Base-by-base conservation (phyloP, 805 yeast genomes). In the Ogataea saltuana region DNA sequence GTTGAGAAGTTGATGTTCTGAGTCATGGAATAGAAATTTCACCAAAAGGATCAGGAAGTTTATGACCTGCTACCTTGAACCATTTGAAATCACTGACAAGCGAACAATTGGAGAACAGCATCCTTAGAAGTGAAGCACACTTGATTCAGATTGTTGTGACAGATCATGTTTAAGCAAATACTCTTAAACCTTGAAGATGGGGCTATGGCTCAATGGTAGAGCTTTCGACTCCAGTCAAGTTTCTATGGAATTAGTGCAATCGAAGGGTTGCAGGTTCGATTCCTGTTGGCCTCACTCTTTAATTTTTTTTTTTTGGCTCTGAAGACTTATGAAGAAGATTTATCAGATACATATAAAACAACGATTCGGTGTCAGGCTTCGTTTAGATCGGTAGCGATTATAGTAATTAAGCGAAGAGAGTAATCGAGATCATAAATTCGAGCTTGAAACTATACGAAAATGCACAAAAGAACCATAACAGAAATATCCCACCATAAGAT, bases 251-350 rank as follows among this genome's bases (percentile, higher is more conserved):
- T 55, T 48, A 45, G 60, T 69, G 76, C 67, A 64, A 80, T 80
- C 87, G 81, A 79, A 80, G 79, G 87, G 87, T 76, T 81, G 87
- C 86, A 81, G 85, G 87, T 81, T 81, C 87, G 77, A 81, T 79
- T 81, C 87, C 85, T 81, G 87, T 80, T 84, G 83, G 84, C 79
- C 81, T 78, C 83, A 78, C 48, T 58, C 68, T 61, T 68, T 64
- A 55, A 54, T 60, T 60, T 51, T 56, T 61, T 63, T 61, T 25
- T 25, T 6, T 6, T 25, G n/a, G n/a, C n/a, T n/a, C n/a, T n/a
- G n/a, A n/a, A n/a, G n/a, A n/a, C n/a, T n/a, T n/a, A n/a, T n/a
- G n/a, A n/a, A n/a, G n/a, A n/a, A n/a, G n/a, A n/a, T n/a, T n/a
- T n/a, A n/a, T n/a, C n/a, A n/a, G n/a, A n/a, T n/a, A n/a, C n/a